Base-by-base conservation (phyloP, 768 basidiomycete genomes). In the Mycena galopus region DNA sequence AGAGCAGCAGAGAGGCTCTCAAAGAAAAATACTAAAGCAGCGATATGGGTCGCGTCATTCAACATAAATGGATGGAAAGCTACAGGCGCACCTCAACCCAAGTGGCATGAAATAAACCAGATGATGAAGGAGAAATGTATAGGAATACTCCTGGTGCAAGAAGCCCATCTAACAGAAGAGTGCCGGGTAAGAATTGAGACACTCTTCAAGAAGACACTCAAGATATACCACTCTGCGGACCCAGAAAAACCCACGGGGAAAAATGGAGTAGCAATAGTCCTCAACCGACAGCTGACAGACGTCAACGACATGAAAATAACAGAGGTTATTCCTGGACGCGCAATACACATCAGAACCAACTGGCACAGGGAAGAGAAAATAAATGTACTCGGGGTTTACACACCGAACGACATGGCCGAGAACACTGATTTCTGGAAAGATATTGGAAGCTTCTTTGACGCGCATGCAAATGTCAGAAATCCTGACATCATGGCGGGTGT, bases 401-500 rank as follows among this genome's bases (percentile, higher is more conserved):
- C 76, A 37, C 77, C 76, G 2, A 77, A 73, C 25, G 65, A 32
- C 12, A 7, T n/a, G 12, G 19, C 14, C 9, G 70, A 77, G 9
- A 77, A 77, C 29, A 35, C 29, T 17, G 10, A 23, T 2, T 76
- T 77, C 71, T 78, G 77, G 77, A 47, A 70, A 6, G 29, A 56
- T 0, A 27, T 78, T 4, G 21, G 23, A 0, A 23, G 23, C 1
- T 44, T 23, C 17, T 68, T 35, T 19, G 23, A 8, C 6, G 11
- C 2, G 0, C 17, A 61, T 23, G 39, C 56, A 12, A n/a, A n/a
- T 0, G 23, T 62, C 0, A 72, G 60, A 0, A 29, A 39, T 3
- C 77, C 77, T 0, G 65, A 77, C 35, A 39, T 75, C 2, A 17
- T 79, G 1, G 62, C 69, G 0, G 77, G 74, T 2, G 77, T 78